Conservation (phyloP, 805 yeast genomes). For the Cephaloascus albidus region DNA sequence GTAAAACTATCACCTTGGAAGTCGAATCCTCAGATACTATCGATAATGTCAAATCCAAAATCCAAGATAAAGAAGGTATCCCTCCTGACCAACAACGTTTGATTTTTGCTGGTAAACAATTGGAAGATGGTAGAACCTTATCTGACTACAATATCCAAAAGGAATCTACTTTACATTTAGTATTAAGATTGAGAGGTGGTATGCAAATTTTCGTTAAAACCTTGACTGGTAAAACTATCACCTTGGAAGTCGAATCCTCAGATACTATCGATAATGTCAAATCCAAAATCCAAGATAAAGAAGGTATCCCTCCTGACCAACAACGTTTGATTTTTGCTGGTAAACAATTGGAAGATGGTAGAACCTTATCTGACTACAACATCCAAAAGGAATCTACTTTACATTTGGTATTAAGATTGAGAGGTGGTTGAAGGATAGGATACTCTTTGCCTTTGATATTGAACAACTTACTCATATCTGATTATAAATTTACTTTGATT, state of each 20-base stretch:
- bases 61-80: slow-evolving; percentile 95
- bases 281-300: slow-evolving; percentile 94
- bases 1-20: slow-evolving; percentile 76
- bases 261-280: slow-evolving; percentile 97
- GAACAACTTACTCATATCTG: too few relatives aligned
- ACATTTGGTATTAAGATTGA: slow-evolving; percentile 92
- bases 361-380: slow-evolving; percentile 96
- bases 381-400: slow-evolving; percentile 96
- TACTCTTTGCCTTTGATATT: too few relatives aligned
- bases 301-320: slow-evolving; percentile 97
- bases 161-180: slow-evolving; percentile 94
- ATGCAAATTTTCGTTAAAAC: slow-evolving; percentile 31
- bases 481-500: too few relatives aligned
- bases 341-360: slow-evolving; percentile 94
- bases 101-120: slow-evolving; percentile 96
- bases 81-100: slow-evolving; percentile 98
- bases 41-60: slow-evolving; percentile 93
- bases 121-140: slow-evolving; percentile 93
- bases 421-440: too few relatives aligned
- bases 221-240: slow-evolving; percentile 56
- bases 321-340: slow-evolving; percentile 97
- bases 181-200: slow-evolving; percentile 97
- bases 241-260: slow-evolving; percentile 95
- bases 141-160: slow-evolving; percentile 98
- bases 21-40: slow-evolving; percentile 97